Percentiles rank a stretch among this genome's conserved stretches.
These are phyloP conservation scores for Hypoxylon sp. DNA, from an alignment of 2,329 filamentous ascomycete species.

Conservation along the genomic window DNA sequence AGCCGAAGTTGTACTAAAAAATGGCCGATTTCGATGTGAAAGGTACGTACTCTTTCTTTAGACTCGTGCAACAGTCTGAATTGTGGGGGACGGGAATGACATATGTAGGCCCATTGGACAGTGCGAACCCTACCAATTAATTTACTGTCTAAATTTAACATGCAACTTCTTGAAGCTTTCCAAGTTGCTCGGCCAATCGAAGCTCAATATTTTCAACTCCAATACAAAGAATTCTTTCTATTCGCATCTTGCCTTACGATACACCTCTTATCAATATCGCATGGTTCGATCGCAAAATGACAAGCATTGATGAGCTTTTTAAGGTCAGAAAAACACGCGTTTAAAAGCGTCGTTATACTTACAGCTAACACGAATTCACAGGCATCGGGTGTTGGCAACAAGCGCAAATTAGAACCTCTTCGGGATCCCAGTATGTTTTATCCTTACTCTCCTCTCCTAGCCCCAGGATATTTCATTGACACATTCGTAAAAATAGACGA, in stretches of 20 bases:
- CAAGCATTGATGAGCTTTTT: conserved; percentile 68
- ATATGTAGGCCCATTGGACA: too few relatives aligned
- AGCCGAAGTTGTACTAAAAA: conserved; percentile 9
- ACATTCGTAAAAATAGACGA: conserved; percentile 55
- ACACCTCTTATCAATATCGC: not conserved
- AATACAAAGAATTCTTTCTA: not conserved
- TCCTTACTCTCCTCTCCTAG: conserved; percentile 15
- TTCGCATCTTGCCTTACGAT: not conserved
- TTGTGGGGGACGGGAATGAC: too few relatives aligned
- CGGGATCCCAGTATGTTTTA: conserved; percentile 66
- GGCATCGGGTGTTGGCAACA: conserved; percentile 57
- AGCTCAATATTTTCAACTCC: conserved; percentile 9
- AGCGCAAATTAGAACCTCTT: conserved; percentile 70
- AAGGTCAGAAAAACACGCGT: conserved; percentile 50
- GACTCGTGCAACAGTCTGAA: too few relatives aligned
- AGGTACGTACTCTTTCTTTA: not conserved
- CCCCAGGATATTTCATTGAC: conserved; percentile 3
- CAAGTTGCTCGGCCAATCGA: conserved; percentile 6
- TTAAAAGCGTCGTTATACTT: not conserved
- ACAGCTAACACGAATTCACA: conserved; percentile 18
- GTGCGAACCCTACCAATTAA: too few relatives aligned
- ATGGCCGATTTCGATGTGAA: conserved; percentile 7
- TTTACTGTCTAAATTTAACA: conserved; percentile 1
- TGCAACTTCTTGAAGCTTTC: too few relatives aligned
- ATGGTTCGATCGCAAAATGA: conserved; percentile 50